These are phyloP conservation scores for Ammopiptanthus mongolicus DNA, from an alignment of 306 rosid species.

Conservation along the genomic window DNA sequence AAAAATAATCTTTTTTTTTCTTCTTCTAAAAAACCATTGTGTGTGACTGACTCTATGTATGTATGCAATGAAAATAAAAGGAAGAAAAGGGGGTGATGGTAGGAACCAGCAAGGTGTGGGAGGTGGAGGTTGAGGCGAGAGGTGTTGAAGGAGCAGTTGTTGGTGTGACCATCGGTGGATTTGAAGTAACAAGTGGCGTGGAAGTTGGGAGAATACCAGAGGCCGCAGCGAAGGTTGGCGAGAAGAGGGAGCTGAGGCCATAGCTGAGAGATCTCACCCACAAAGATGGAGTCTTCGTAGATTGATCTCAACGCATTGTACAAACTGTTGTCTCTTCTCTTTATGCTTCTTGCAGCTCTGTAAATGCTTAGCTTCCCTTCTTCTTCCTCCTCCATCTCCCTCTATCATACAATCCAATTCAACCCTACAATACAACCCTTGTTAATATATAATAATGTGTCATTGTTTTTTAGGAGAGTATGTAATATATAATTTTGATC, in stretches of 20 bases:
- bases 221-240: conserved; percentile 87
- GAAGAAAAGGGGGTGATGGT: neutral
- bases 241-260: conserved; percentile 94
- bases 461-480: too few species aligned
- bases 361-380: conserved; percentile 50
- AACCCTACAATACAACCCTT: too few species aligned
- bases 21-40: neutral
- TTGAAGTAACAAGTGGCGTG: conserved; percentile 85
- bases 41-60: too few species aligned
- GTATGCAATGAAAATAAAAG: neutral
- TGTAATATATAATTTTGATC: too few species aligned
- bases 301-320: conserved; percentile 86
- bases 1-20: neutral
- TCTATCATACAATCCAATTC: too few species aligned
- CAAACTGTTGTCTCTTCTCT: conserved; percentile 59
- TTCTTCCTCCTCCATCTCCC: conserved; percentile 27
- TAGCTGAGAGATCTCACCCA: conserved; percentile 59
- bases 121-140: conserved; percentile 88
- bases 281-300: conserved; percentile 74
- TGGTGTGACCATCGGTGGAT: conserved; percentile 94
- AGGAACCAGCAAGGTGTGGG: conserved; percentile 84
- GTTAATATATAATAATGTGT: too few species aligned
- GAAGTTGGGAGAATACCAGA: conserved; percentile 72
- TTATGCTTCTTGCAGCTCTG: conserved; percentile 70
- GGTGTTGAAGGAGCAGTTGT: conserved; percentile 78